A percentile compares a stretch with the other conserved stretches of the same genome.
Evolutionary conservation across 805 yeast genomes (phyloP).

Genomic region (Candida hispaniensis): DNA sequence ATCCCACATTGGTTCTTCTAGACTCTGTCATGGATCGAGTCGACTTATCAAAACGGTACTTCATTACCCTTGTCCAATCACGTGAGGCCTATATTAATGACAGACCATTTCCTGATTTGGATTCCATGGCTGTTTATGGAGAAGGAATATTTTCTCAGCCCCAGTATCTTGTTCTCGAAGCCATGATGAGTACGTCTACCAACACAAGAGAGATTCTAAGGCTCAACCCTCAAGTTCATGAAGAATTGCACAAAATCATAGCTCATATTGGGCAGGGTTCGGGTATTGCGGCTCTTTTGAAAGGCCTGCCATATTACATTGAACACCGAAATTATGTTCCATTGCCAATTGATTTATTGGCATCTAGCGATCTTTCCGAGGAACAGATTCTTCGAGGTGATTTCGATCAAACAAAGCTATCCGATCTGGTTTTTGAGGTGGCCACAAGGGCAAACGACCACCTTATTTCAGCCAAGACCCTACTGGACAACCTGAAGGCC

Average conservation of each 20-base stretch:
- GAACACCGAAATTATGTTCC: slow-evolving; percentile 39
- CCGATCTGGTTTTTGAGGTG: slow-evolving; percentile 54
- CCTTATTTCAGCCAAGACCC: slow-evolving; percentile 53
- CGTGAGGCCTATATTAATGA: slow-evolving; percentile 43
- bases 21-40: slow-evolving; percentile 39
- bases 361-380: slow-evolving; percentile 45
- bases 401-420: slow-evolving; percentile 34
- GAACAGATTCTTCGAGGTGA: slow-evolving; percentile 38
- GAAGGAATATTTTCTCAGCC: slow-evolving; percentile 71
- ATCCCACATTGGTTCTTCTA: slow-evolving; percentile 52
- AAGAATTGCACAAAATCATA: slow-evolving; percentile 43
- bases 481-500: slow-evolving; percentile 34
- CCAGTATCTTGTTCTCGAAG: slow-evolving; percentile 53
- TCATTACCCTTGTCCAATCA: slow-evolving; percentile 51
- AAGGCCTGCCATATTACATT: slow-evolving; percentile 52
- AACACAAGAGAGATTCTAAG: slow-evolving; percentile 42
- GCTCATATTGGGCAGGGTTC: slow-evolving; percentile 82
- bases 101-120: slow-evolving; percentile 38
- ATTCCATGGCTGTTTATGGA: slow-evolving; percentile 61
- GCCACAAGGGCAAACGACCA: slow-evolving; percentile 77
- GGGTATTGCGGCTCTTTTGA: slow-evolving; percentile 52
- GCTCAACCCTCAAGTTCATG: slow-evolving; percentile 35
- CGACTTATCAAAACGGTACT: slow-evolving; percentile 43
- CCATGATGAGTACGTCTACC: slow-evolving; percentile 46
- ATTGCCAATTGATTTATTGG: slow-evolving; percentile 53